Base-by-base conservation (phyloP, 2,329 filamentous ascomycete species). In the Penicillium verrucosum region DNA sequence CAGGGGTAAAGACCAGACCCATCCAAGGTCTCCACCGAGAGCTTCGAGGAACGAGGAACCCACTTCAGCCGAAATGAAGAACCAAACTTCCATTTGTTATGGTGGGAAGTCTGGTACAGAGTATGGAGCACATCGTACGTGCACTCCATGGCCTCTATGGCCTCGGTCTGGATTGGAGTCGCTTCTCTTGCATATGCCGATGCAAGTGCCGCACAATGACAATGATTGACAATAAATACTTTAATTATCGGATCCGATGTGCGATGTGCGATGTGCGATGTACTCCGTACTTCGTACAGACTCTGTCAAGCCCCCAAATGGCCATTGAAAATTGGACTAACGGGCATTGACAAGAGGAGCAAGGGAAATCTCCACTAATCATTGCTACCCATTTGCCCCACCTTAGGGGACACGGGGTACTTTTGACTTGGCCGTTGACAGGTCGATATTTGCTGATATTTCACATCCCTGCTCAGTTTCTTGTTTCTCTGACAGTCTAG, bases 1-100 rank as follows among this genome's bases (percentile, higher is more conserved):
- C 48, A 58, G 57, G 42, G 51, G 55, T 38, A 48, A 59, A 58
- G 52, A 43, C 37, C 36, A 58, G 61, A 59, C 59, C 63, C 64
- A 66, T 65, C 45, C 54, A 48, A 65, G 60, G 60, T 66, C 61
- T 53, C 64, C 64, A 65, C 62, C 25, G 37, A 53, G 56, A 58
- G 58, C 56, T 62, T 49, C 29, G 36, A 42, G 44, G 23, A 11
- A 37, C 42, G 46, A 38, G 18, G 52, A 36, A 53, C 37, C 60
- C 62, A 62, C 56, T 32, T 44, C 25, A 16, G 37, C 32, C 36
- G 40, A 44, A 48, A 55, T 46, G 45, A 60, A 58, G 49, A 54
- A 59, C 52, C 51, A 48, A 54, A 43, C 25, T 50, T 49, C 18
- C 37, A 36, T 51, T 54, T 54, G 27, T 52, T 38, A 47, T 51